Percentiles rank a stretch among this genome's conserved stretches.
These are phyloP conservation scores for Agaricus subrufescens DNA, from an alignment of 768 basidiomycete genomes.

Conservation along the genomic window DNA sequence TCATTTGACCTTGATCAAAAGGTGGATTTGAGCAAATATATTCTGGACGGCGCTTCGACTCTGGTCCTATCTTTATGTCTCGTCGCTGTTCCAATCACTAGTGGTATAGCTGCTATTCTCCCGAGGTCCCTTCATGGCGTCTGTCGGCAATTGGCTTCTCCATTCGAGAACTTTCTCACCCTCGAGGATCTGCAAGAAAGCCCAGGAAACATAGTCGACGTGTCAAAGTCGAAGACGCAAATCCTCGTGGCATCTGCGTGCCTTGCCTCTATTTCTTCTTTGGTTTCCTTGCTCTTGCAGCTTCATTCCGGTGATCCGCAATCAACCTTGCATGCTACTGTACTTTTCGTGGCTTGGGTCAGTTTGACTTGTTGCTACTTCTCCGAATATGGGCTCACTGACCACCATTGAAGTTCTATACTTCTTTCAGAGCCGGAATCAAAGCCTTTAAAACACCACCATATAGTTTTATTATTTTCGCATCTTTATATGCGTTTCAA, in stretches of 20 bases:
- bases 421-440: conserved; percentile 30
- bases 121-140: neutral
- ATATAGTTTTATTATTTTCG: conserved; percentile 42
- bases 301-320: conserved; percentile 19
- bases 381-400: conserved; percentile 1
- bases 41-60: neutral
- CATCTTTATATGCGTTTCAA: conserved; percentile 29
- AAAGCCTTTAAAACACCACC: conserved; percentile 47
- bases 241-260: conserved; percentile 31
- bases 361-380: conserved; percentile 16
- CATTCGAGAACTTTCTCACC: conserved; percentile 49
- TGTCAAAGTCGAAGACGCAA: conserved; percentile 22
- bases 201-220: conserved; percentile 17
- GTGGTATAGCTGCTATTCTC: neutral
- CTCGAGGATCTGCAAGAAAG: conserved; percentile 46
- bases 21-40: conserved; percentile 1
- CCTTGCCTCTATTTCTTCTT: conserved; percentile 36
- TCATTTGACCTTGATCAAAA: neutral
- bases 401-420: conserved; percentile 34
- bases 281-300: conserved; percentile 35
- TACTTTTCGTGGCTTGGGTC: conserved; percentile 48
- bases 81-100: conserved; percentile 3
- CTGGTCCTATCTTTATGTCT: conserved; percentile 1
- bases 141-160: conserved; percentile 19
- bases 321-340: conserved; percentile 20